Conservation (phyloP, 306 rosid species). For the Fagus sylvatica region DNA sequence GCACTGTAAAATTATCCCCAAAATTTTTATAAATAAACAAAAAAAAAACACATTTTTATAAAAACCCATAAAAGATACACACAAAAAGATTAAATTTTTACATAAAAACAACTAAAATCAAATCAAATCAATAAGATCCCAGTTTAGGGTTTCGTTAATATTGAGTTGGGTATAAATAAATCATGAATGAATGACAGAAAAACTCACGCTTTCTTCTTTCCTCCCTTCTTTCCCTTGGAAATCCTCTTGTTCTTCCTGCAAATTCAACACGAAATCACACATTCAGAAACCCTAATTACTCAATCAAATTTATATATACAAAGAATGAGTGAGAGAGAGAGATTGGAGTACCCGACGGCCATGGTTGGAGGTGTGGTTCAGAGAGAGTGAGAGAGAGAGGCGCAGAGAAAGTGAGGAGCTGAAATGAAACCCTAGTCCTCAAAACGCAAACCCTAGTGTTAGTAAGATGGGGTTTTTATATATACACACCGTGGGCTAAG, state of each 20-base stretch:
- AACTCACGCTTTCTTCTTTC: slow-evolving; percentile 50
- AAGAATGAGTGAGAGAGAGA: background rate
- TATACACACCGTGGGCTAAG: background rate
- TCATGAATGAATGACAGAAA: background rate
- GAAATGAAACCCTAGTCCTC: background rate
- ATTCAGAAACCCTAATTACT: background rate
- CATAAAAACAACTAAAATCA: background rate
- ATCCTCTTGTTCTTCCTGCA: slow-evolving; percentile 48
- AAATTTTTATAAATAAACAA: too few species aligned
- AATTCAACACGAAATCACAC: background rate
- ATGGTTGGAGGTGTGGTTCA: slow-evolving; percentile 15
- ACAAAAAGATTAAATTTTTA: background rate
- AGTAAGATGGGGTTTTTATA: background rate
- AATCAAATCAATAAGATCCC: background rate
- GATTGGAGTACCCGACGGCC: slow-evolving; percentile 37
- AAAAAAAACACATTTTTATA: too few species aligned
- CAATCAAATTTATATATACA: background rate
- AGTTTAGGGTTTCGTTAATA: too few species aligned
- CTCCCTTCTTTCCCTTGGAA: slow-evolving; percentile 51
- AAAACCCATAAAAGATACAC: too few species aligned
- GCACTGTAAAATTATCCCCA: slow-evolving; percentile 26
- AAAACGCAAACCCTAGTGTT: slow-evolving; percentile 4
- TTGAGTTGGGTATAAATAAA: too few species aligned
- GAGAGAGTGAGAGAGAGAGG: slow-evolving; percentile 17
- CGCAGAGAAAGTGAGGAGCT: background rate